A percentile compares a stretch with the other conserved stretches of the same genome.
Evolutionary conservation across 306 rosid genomes (phyloP).

Genomic region (Fagus crenata): DNA sequence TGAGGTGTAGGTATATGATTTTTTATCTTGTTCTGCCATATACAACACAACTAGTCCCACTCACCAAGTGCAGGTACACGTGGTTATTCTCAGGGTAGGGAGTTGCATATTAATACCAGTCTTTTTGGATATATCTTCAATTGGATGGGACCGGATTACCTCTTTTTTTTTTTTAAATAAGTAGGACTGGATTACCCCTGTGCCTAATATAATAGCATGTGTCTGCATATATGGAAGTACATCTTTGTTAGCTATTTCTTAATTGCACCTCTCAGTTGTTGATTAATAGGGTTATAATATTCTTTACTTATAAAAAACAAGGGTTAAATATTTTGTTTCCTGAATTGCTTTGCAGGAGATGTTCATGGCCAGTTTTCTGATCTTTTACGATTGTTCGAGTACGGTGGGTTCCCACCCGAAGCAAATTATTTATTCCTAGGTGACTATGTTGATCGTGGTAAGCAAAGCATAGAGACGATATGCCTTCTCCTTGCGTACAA

Average conservation of each 20-base stretch:
- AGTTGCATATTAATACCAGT: background rate
- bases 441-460: constrained; percentile 88
- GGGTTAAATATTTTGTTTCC: background rate
- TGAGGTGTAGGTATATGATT: too few relatives aligned
- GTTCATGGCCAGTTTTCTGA: constrained; percentile 86
- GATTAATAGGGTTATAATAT: background rate
- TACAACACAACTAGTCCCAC: background rate
- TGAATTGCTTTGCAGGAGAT: constrained; percentile 55
- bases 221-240: background rate
- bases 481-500: constrained; percentile 83
- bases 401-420: constrained; percentile 81
- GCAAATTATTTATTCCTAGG: constrained; percentile 85
- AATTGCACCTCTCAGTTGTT: too few relatives aligned
- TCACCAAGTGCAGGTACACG: background rate
- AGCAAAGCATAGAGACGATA: constrained; percentile 81
- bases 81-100: background rate
- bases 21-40: background rate
- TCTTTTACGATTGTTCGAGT: constrained; percentile 72
- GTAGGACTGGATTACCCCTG: too few relatives aligned
- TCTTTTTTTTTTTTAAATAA: background rate
- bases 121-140: background rate
- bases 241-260: too few relatives aligned
- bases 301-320: background rate
- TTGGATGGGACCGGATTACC: background rate
- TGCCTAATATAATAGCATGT: background rate